These are phyloP conservation scores for Epichloe scottii DNA, from an alignment of 2,329 filamentous ascomycete species.

Conservation along the genomic window DNA sequence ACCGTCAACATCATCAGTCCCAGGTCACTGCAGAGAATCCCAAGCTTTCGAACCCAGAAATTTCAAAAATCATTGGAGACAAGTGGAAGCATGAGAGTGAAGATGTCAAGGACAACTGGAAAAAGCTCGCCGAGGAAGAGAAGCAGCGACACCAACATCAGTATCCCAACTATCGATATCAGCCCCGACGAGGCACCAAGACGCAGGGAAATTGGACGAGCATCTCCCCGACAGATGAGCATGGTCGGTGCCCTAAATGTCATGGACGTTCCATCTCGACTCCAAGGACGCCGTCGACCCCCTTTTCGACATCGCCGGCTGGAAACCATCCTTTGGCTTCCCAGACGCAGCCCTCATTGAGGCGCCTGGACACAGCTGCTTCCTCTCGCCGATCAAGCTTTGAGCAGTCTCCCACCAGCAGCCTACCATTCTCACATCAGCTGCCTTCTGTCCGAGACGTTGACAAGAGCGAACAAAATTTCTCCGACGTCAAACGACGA, in stretches of 20 bases:
- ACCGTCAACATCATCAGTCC: constrained; percentile 84
- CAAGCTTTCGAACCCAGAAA: constrained; percentile 87
- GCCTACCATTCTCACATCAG: constrained; percentile 12
- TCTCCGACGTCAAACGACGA: constrained; percentile 48
- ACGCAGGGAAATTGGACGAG: constrained; percentile 18
- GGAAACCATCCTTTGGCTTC: constrained; percentile 13
- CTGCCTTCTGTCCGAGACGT: constrained; percentile 14
- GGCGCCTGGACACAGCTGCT: constrained; percentile 13
- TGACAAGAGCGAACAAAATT: constrained; percentile 27
- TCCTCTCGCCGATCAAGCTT: constrained; percentile 17
- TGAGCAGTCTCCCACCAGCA: constrained; percentile 13
- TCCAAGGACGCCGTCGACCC: constrained; percentile 44
- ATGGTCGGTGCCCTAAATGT: constrained; percentile 56
- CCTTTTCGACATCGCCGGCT: constrained; percentile 25
- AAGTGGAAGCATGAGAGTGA: constrained; percentile 74
- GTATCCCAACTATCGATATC: constrained; percentile 90
- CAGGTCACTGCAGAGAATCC: constrained; percentile 70
- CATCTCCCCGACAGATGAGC: constrained; percentile 31
- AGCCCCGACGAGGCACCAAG: constrained; percentile 55
- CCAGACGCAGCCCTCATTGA: constrained; percentile 10
- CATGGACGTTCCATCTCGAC: constrained; percentile 54
- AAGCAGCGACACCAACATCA: constrained; percentile 79
- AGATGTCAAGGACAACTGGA: constrained; percentile 75
- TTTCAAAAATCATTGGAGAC: constrained; percentile 92
- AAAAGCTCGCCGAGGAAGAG: constrained; percentile 80